These are phyloP conservation scores for Lentithecium fluviatile DNA, from an alignment of 495 filamentous ascomycete species.

Conservation along the genomic window DNA sequence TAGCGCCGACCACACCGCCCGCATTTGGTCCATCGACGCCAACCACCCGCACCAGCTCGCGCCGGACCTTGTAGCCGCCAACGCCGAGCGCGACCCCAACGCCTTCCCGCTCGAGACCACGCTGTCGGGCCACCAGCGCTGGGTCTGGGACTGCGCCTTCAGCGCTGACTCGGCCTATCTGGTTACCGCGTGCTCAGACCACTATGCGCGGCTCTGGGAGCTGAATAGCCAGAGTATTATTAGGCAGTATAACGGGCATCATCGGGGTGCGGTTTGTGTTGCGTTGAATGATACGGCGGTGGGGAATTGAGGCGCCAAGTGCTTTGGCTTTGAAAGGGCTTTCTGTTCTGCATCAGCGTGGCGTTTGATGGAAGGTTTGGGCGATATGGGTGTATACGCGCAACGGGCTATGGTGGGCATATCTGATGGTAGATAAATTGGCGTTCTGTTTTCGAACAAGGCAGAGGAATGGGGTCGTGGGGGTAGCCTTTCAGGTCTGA, in stretches of 20 bases:
- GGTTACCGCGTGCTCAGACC: conserved; percentile 96
- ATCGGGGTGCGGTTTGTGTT: conserved; percentile 92
- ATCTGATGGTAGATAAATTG: too few species aligned
- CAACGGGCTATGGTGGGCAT: too few species aligned
- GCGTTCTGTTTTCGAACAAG: too few species aligned
- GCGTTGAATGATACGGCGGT: conserved; percentile 75
- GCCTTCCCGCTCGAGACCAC: conserved; percentile 82
- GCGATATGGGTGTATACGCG: too few species aligned
- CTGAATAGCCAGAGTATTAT: conserved; percentile 81
- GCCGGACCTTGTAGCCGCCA: conserved; percentile 32
- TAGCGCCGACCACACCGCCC: conserved; percentile 95
- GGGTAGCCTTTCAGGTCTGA: too few species aligned
- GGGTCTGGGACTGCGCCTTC: conserved; percentile 99
- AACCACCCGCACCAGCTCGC: conserved; percentile 34
- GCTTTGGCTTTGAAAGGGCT: background rate
- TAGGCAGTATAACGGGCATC: conserved; percentile 96
- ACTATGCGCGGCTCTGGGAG: conserved; percentile 97
- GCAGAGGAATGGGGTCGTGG: too few species aligned
- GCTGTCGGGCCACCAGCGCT: conserved; percentile 89
- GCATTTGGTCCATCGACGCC: conserved; percentile 87
- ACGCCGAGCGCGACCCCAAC: conserved; percentile 43
- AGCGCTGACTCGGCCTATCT: conserved; percentile 94
- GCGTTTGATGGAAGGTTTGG: too few species aligned
- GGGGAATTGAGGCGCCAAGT: conserved; percentile 3
- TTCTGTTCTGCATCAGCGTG: background rate